These are phyloP conservation scores for Geotrichum europaeum DNA, from an alignment of 1,139 yeast species.

Conservation along the genomic window DNA sequence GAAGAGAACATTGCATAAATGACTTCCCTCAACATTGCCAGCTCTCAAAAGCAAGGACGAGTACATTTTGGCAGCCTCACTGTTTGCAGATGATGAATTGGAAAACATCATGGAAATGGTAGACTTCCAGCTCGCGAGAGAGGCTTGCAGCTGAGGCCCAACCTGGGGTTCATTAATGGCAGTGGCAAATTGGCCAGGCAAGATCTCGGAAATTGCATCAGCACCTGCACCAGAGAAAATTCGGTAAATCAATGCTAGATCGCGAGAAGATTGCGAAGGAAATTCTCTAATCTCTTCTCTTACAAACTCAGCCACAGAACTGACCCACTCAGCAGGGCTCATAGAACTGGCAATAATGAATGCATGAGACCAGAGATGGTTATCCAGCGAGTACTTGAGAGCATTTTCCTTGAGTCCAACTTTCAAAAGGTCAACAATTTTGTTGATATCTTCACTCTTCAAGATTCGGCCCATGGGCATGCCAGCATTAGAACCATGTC, in stretches of 20 bases:
- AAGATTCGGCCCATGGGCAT: slow-evolving; percentile 31
- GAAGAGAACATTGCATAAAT: slow-evolving; percentile 41
- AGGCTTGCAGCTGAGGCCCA: slow-evolving; percentile 13
- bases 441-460: slow-evolving; percentile 27
- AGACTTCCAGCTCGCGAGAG: slow-evolving; percentile 33
- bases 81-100: slow-evolving; percentile 31
- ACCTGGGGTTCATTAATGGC: slow-evolving; percentile 8
- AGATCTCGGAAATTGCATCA: slow-evolving; percentile 33
- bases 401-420: slow-evolving; percentile 66
- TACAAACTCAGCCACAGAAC: slow-evolving; percentile 49
- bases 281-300: slow-evolving; percentile 38
- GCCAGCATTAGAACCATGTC: slow-evolving; percentile 15
- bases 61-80: slow-evolving; percentile 32
- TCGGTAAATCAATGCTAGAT: slow-evolving; percentile 58
- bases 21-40: slow-evolving; percentile 34
- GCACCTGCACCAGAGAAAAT: slow-evolving; percentile 59
- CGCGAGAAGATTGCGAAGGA: slow-evolving; percentile 39
- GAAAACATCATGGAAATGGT: slow-evolving; percentile 32
- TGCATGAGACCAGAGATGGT: slow-evolving; percentile 75
- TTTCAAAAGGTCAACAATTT: slow-evolving; percentile 41
- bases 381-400: slow-evolving; percentile 52
- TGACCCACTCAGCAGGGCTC: slow-evolving; percentile 57
- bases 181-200: slow-evolving; percentile 14
- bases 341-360: slow-evolving; percentile 61
- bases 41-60: slow-evolving; percentile 31